Conservation (phyloP, 495 filamentous ascomycete species). For the Aspergillus saccharolyticus region DNA sequence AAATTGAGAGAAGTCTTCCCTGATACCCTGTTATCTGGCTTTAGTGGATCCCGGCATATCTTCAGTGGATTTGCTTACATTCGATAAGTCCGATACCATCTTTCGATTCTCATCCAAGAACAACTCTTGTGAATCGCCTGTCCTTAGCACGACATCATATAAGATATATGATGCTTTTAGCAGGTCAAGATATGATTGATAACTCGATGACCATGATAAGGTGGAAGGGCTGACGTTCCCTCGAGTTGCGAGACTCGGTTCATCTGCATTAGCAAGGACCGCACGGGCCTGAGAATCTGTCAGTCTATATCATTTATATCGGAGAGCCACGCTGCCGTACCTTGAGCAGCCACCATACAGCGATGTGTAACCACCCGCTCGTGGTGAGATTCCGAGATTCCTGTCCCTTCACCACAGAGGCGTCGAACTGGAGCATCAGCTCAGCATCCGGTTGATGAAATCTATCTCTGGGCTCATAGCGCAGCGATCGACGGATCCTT, state of each 20-base stretch:
- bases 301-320: neutral
- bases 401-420: conserved; percentile 22
- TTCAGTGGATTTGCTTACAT: conserved; percentile 18
- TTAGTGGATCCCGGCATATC: neutral
- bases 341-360: conserved; percentile 46
- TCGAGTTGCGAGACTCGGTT: conserved; percentile 19
- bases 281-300: conserved; percentile 20
- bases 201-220: conserved; percentile 19
- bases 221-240: conserved; percentile 26
- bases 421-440: conserved; percentile 21
- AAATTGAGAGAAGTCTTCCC: conserved; percentile 32
- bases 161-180: conserved; percentile 42
- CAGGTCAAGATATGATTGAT: conserved; percentile 39
- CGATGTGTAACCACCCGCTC: conserved; percentile 36
- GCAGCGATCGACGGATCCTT: conserved; percentile 26
- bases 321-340: conserved; percentile 15
- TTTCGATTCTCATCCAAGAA: conserved; percentile 37
- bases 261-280: conserved; percentile 24
- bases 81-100: conserved; percentile 35
- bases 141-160: conserved; percentile 32
- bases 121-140: conserved; percentile 21
- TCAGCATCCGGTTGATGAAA: conserved; percentile 26
- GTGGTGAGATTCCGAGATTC: conserved; percentile 24
- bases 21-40: conserved; percentile 26
- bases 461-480: conserved; percentile 28